Percentiles rank a stretch among this genome's conserved stretches.
Evolutionary conservation across 2,329 filamentous ascomycete genomes (phyloP).

Genomic region (Calonectria hongkongensis): DNA sequence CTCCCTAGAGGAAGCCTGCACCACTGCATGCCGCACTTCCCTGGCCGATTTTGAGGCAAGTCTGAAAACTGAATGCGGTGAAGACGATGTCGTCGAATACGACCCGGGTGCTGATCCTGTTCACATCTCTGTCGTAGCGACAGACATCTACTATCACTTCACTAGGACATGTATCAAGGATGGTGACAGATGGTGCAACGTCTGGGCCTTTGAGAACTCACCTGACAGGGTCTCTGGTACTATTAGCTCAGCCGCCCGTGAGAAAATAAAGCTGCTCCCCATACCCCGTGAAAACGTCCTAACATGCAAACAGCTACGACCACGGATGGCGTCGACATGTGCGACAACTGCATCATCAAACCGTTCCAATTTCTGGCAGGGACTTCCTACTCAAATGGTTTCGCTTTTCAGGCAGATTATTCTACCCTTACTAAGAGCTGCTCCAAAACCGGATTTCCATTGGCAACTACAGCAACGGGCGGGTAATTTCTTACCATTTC

Average conservation of each 20-base stretch:
- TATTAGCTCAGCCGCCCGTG: neutral
- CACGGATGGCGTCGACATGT: neutral
- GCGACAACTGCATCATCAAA: constrained; percentile 7
- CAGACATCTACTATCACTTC: constrained; percentile 1
- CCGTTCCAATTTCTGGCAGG: neutral
- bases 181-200: constrained; percentile 3
- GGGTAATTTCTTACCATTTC: neutral
- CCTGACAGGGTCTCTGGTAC: neutral
- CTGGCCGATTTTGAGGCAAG: neutral
- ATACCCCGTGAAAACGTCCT: neutral
- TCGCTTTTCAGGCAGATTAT: neutral
- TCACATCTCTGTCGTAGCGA: neutral
- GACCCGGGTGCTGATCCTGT: neutral
- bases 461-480: neutral
- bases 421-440: constrained; percentile 3
- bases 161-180: constrained; percentile 4
- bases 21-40: neutral
- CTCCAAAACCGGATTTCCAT: constrained; percentile 1
- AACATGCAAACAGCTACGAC: neutral
- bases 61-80: neutral
- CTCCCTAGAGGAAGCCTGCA: constrained; percentile 1
- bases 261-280: neutral
- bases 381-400: neutral
- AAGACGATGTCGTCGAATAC: neutral
- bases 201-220: constrained; percentile 3